phyloP scores from a whole-genome alignment of 1,284 basidiomycete genomes.

The Ceratobasidium sp. region DNA sequence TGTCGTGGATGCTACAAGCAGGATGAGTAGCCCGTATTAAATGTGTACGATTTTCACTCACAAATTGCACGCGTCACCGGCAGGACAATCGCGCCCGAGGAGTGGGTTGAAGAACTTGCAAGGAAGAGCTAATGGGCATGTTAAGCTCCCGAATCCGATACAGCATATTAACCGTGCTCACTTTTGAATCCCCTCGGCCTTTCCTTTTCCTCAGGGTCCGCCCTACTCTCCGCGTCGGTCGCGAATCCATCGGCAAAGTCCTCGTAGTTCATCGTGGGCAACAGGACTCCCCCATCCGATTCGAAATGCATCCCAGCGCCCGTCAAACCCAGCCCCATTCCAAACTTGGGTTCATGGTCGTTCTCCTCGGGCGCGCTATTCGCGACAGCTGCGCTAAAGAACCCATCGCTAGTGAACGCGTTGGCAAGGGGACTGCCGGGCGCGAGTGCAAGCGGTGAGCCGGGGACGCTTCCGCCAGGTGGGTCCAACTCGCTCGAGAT shows the following conservation, averaged over 20 bases:
- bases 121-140: neutral
- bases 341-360: neutral
- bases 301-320: constrained; percentile 30
- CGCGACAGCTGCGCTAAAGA: neutral
- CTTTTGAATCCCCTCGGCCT: constrained; percentile 40
- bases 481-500: constrained; percentile 22
- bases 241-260: constrained; percentile 39
- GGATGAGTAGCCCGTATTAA: neutral
- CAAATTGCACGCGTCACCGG: constrained; percentile 39
- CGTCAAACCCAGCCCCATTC: constrained; percentile 30
- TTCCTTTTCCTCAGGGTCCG: constrained; percentile 34
- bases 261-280: constrained; percentile 30
- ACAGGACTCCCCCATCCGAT: constrained; percentile 25
- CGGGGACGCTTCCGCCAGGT: constrained; percentile 27
- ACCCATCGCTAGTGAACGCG: constrained; percentile 34
- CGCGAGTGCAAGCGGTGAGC: constrained; percentile 33
- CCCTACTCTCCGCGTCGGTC: constrained; percentile 26
- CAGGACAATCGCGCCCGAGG: constrained; percentile 34
- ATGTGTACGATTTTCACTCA: neutral
- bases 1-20: constrained; percentile 31
- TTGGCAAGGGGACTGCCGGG: constrained; percentile 36
- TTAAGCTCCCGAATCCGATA: neutral
- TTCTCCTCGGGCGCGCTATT: neutral
- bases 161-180: neutral
- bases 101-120: constrained; percentile 43